A percentile compares a stretch with the other conserved stretches of the same genome.
Evolutionary conservation across 129 eudicot genomes (phyloP).

Genomic region (Deinandra increscens): DNA sequence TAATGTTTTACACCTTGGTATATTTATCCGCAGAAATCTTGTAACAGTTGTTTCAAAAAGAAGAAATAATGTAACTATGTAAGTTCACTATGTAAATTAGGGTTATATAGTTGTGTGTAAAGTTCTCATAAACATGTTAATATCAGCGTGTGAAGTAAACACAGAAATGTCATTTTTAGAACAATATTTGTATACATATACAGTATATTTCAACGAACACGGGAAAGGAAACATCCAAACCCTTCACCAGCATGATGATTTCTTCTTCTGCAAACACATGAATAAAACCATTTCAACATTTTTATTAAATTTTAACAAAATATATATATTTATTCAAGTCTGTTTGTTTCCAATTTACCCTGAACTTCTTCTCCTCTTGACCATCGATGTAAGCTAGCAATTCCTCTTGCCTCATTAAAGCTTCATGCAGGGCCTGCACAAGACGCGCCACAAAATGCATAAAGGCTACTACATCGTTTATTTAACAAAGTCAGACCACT

Average conservation of each 20-base stretch:
- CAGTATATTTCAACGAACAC: slow-evolving; percentile 14
- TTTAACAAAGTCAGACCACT: no score
- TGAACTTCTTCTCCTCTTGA: slow-evolving; percentile 69
- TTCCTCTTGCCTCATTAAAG: slow-evolving; percentile 97
- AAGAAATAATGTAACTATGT: no score
- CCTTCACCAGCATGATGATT: slow-evolving; percentile 60
- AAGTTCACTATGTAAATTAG: no score
- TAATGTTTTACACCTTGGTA: no score
- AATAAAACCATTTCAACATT: background rate
- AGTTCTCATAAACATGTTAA: no score
- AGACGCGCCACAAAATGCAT: background rate
- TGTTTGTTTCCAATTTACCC: slow-evolving; percentile 44
- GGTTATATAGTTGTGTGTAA: no score
- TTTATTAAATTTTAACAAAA: background rate
- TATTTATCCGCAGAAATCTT: no score
- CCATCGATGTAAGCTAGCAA: slow-evolving; percentile 81
- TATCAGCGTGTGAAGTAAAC: background rate
- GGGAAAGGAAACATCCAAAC: background rate
- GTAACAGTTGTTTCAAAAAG: no score
- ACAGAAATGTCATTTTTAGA: background rate
- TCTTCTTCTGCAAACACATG: slow-evolving; percentile 69
- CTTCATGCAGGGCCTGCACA: slow-evolving; percentile 85
- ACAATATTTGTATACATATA: slow-evolving; percentile 28
- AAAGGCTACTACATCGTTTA: no score
- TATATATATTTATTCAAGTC: no score